Evolutionary conservation across 768 basidiomycete genomes (phyloP).

Genomic region (Goffeauzyma gilvescens): DNA sequence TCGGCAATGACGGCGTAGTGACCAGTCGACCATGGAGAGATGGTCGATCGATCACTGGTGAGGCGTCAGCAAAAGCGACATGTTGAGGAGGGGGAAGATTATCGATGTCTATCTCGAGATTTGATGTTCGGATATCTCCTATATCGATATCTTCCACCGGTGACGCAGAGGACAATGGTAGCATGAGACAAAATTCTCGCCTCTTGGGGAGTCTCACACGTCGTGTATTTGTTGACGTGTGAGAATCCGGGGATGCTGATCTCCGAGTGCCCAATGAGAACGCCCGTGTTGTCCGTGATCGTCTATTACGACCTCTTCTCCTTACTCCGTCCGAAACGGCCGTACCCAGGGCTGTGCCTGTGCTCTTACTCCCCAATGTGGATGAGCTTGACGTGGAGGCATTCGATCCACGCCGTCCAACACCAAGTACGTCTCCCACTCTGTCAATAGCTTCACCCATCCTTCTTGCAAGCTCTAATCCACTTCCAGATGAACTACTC

Average conservation of each 20-base stretch:
- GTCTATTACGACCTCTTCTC: not conserved
- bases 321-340: not conserved
- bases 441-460: slow-evolving; percentile 19
- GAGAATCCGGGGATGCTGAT: not conserved
- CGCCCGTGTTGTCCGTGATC: too few species aligned
- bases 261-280: slow-evolving; percentile 2
- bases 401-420: slow-evolving; percentile 20
- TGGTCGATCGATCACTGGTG: not conserved
- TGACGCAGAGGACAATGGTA: too few species aligned
- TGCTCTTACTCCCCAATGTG: not conserved
- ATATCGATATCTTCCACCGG: slow-evolving; percentile 8
- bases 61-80: slow-evolving; percentile 2
- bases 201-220: not conserved
- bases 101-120: not conserved
- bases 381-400: slow-evolving; percentile 7
- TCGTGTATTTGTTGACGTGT: slow-evolving; percentile 10
- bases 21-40: slow-evolving; percentile 17
- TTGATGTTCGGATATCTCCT: not conserved
- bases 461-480: slow-evolving; percentile 22
- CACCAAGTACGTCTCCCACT: slow-evolving; percentile 24
- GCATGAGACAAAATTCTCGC: slow-evolving; percentile 24
- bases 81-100: not conserved
- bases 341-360: not conserved
- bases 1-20: slow-evolving; percentile 19
- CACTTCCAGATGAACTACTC: slow-evolving; percentile 11